Evolutionary conservation across 2,329 filamentous ascomycete species (phyloP).

Genomic region (Hypoxylon rubiginosum): DNA sequence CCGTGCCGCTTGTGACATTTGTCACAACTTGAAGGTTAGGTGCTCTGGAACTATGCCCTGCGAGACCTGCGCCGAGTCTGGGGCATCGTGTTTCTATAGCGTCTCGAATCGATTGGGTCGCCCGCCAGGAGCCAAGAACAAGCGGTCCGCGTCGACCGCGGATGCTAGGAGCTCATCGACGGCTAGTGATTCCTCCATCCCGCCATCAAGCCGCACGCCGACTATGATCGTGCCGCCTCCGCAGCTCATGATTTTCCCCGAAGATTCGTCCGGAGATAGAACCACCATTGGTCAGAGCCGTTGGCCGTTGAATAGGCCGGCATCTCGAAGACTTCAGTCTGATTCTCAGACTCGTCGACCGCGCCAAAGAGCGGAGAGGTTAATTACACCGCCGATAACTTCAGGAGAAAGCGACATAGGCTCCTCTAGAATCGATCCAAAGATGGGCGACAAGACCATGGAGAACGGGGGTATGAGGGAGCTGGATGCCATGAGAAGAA

Average conservation of each 20-base stretch:
- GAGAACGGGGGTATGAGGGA: slow-evolving; percentile 1
- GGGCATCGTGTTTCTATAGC: slow-evolving; percentile 5
- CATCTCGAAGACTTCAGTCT: neutral
- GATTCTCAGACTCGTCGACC: neutral
- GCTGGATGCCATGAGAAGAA: neutral
- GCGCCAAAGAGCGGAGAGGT: slow-evolving; percentile 1
- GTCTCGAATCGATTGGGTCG: slow-evolving; percentile 4
- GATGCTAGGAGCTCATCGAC: neutral
- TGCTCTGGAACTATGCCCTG: slow-evolving; percentile 5
- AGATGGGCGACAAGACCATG: neutral
- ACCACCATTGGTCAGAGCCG: neutral
- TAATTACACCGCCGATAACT: neutral
- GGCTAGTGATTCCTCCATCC: neutral
- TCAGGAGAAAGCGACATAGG: neutral
- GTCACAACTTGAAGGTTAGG: slow-evolving; percentile 3
- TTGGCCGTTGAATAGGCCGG: slow-evolving; percentile 1
- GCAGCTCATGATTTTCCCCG: slow-evolving; percentile 1
- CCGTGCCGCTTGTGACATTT: neutral
- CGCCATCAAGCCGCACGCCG: slow-evolving; percentile 2
- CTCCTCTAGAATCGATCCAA: neutral
- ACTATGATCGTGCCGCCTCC: slow-evolving; percentile 6
- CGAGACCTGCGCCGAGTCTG: neutral
- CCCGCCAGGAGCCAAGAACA: neutral
- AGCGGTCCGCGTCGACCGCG: neutral
- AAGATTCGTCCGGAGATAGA: neutral